Base-by-base conservation (phyloP, 208 protist genomes). In the Lotmaria passim region DNA sequence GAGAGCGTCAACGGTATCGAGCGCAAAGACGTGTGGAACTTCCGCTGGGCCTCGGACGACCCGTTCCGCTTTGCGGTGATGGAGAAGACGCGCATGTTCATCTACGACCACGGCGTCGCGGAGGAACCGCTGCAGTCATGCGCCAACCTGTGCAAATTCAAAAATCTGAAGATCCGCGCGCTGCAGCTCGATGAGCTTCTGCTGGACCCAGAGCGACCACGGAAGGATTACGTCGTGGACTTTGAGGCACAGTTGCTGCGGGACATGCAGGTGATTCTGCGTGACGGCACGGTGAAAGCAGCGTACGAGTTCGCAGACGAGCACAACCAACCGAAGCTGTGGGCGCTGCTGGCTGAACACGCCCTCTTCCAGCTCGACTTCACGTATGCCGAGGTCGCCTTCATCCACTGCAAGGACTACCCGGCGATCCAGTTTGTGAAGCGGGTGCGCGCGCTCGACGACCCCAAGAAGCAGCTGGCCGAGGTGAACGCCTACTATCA, bases 371-470 rank as follows among this genome's bases (percentile, higher is more conserved):
- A 80, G 61, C 70, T 97, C 17, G 82, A 97, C 77, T 97, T 97
- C 69, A 85, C 86, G 28, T 87, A 94, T 55, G 93, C 95, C 10
- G 90, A 98, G 72, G 86, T 94, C 71, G 98, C 97, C 14, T 97
- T 98, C 71, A 97, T 99, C n/a, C 81, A 91, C 52, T 90, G 83
- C 68, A 58, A 79, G 12, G 97, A 99, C 82, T 99, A 99, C 82
- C 87, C 94, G 28, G 95, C 97, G 14, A 90, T 99, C 19, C 94
- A 98, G 75, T 98, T 99, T 64, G 94, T 99, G 21, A 98, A 98
- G 89, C 85, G 93, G 15, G 69, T 99, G 11, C 84, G 80, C 46
- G 56, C 79, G 15, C 80, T 98, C 11, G 93, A 98, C 63, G 94
- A 98, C 79, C 73, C 82, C 50, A 82, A 81, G 67, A 98, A 98